A percentile compares a stretch with the other conserved stretches of the same genome.
Evolutionary conservation across 768 basidiomycete species (phyloP).

Genomic region (Clathrus columnatus): DNA sequence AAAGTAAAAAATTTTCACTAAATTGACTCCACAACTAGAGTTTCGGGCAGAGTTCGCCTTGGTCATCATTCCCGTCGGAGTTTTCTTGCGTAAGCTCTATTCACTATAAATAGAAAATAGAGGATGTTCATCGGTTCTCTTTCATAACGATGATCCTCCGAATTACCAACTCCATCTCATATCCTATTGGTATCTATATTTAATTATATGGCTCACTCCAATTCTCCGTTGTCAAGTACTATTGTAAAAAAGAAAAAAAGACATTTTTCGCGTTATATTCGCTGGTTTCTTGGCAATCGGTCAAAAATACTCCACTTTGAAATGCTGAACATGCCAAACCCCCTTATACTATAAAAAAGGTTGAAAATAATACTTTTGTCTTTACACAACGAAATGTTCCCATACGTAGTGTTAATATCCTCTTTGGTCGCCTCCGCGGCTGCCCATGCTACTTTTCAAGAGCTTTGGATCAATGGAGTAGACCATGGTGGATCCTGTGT

Average conservation of each 20-base stretch:
- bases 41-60: not conserved
- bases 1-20: not conserved
- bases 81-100: no score
- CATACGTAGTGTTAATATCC: conserved; percentile 24
- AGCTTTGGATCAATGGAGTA: conserved; percentile 43
- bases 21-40: not conserved
- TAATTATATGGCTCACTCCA: not conserved
- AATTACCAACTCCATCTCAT: not conserved
- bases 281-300: not conserved
- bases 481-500: conserved; percentile 41
- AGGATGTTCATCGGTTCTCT: no score
- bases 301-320: not conserved
- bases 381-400: conserved; percentile 21
- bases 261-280: not conserved
- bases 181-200: not conserved
- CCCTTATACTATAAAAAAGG: not conserved
- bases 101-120: no score
- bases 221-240: no score
- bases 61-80: not conserved
- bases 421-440: conserved; percentile 31
- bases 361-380: not conserved
- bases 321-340: not conserved
- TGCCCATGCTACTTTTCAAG: conserved; percentile 47
- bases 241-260: no score
- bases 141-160: not conserved